Evolutionary conservation across 2,329 filamentous ascomycete species (phyloP), one percentile per base, ranked within the genome.

Genomic region (Penicillium sp.): DNA sequence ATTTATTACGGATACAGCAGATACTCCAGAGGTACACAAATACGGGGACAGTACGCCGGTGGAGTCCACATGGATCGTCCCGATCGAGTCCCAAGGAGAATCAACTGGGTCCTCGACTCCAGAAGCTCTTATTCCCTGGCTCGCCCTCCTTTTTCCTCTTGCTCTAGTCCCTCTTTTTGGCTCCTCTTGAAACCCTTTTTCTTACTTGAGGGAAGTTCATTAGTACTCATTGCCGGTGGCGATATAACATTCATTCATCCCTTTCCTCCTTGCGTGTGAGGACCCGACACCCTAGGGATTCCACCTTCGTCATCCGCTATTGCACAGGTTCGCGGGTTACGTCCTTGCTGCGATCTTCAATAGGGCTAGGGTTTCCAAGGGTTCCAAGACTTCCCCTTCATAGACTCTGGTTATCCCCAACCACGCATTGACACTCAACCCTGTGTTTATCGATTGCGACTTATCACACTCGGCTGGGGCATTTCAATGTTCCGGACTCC

Each of bases 191-290:
- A 30, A 3, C 28, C 24, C n/a, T 20, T 16, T n/a, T 9, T 18
- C 20, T 8, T n/a, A 24, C 31, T 44, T 41, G 9, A 11, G 33
- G 16, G 47, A 33, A 22, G 6, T 16, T 40, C 24, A 30, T 11
- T 24, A 25, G 24, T 25, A 43, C 45, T 45, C 55, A 63, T 65
- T 67, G 60, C 63, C 57, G 65, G 65, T 68, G 63, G 63, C 65
- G 66, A 66, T 61, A 56, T 54, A 46, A 55, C 50, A 51, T 54
- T 52, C 53, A 49, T 52, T 51, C 43, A 43, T 48, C 50, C 47
- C 46, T 55, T 46, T 52, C 60, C 55, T 64, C 49, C 62, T 66
- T 66, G 62, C 62, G 61, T 61, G 27, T 50, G 45, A 48, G 39
- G 46, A 43, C 43, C 42, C 43, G 35, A 50, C 39, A 30, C 31